Evolutionary conservation across 164 flowering plant species (phyloP), one percentile per base, ranked within the genome.

Genomic region (Litsea cubeba): DNA sequence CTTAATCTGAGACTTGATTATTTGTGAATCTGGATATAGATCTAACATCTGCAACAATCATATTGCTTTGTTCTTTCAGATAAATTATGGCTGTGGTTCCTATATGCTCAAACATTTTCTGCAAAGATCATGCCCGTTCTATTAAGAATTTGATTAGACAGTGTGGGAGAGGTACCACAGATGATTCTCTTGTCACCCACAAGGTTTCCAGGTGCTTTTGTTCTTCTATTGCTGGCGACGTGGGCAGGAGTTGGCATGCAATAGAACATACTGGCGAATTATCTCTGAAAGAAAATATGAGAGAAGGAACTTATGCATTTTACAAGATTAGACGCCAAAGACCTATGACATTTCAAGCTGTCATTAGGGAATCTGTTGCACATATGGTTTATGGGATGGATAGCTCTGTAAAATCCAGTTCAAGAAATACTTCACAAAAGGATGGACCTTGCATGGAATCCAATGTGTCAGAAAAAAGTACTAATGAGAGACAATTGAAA

Each of bases 11-110:
- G 32, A 63, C 5, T 63, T 24, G 66, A 63, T 63, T 22, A 25
- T 25, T 63, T 22, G 46, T 40, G 14, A 63, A 4, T 54, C 20
- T n/a, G 60, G 66, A 63, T 63, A 63, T 23, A 63, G 15, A 8
- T n/a, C 12, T 66, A 28, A 66, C 17, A 28, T 14, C 32, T 28
- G 68, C 70, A 72, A 15, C 73, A 18, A 24, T 24, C 51, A 71
- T 72, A 24, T 67, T 60, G 23, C 18, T 68, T 46, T 62, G 35
- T 35, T 74, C 15, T 69, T 76, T 58, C 81, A 80, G 86, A 66
- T 26, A 54, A 35, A 57, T 11, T 54, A 84, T 85, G 87, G 86
- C 88, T 69, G 71, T 74, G 50, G 70, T 80, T 80, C 80, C 87
- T 28, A 32, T 82, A 71, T 78, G 83, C 76, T 78, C 74, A 72